These are phyloP conservation scores for Penicillium cinerascens DNA, from an alignment of 495 filamentous ascomycete genomes.

Conservation along the genomic window DNA sequence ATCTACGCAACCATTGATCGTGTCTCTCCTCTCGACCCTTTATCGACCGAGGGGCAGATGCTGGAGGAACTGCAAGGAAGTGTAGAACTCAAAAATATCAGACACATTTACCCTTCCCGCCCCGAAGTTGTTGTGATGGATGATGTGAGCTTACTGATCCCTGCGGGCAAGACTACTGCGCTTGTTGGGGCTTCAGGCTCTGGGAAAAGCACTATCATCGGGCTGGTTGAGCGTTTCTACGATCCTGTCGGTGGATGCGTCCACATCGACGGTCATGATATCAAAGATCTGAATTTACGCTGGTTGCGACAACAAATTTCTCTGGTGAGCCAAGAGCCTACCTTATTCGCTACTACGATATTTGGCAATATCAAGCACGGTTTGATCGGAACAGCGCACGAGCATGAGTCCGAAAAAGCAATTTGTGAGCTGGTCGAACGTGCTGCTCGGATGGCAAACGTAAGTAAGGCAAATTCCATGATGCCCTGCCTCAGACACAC, in stretches of 20 bases:
- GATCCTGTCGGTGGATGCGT: constrained; percentile 44
- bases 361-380: constrained; percentile 63
- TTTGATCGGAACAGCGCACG: background rate
- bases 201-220: constrained; percentile 66
- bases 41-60: too few species aligned
- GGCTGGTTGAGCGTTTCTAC: constrained; percentile 63
- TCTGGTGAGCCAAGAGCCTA: constrained; percentile 54
- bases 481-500: too few species aligned
- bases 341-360: constrained; percentile 69
- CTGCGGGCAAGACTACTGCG: constrained; percentile 47
- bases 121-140: background rate
- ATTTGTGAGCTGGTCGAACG: too few species aligned
- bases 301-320: constrained; percentile 82
- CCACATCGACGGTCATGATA: constrained; percentile 43
- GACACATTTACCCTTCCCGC: background rate
- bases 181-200: constrained; percentile 58
- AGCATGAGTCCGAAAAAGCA: background rate
- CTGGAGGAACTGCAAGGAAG: too few species aligned
- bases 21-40: too few species aligned
- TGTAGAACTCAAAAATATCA: too few species aligned
- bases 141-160: background rate
- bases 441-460: too few species aligned
- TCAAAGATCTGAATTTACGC: constrained; percentile 64
- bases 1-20: too few species aligned
- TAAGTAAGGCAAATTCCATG: background rate